phyloP scores from a whole-genome alignment of 2,329 filamentous ascomycete species.

The Dactylella cylindrospora region DNA sequence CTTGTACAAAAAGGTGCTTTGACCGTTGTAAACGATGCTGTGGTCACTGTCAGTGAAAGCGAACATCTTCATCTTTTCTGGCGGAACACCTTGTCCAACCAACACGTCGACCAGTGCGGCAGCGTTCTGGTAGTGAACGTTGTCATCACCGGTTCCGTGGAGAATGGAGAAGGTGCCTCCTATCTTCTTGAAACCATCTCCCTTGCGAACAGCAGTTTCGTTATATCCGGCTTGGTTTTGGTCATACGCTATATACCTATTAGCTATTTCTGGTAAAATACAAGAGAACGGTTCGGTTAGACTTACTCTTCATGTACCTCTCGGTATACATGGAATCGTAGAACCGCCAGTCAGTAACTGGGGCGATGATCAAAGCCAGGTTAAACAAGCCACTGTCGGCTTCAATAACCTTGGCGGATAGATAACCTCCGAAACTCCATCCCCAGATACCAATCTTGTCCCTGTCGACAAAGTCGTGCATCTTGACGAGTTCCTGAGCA shows the following conservation, averaged over 20 bases:
- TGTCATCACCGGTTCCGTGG: conserved; percentile 70
- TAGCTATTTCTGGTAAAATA: too few relatives aligned
- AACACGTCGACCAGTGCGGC: conserved; percentile 65
- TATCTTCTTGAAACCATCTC: conserved; percentile 64
- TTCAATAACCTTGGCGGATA: conserved; percentile 68
- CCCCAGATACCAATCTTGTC: conserved; percentile 67
- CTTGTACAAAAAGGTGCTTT: conserved; percentile 62
- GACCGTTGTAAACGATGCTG: conserved; percentile 62
- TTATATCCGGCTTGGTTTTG: conserved; percentile 64
- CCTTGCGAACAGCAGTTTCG: conserved; percentile 61
- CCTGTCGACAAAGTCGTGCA: conserved; percentile 59
- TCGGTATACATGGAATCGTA: conserved; percentile 73
- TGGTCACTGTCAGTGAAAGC: conserved; percentile 69
- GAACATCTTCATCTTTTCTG: conserved; percentile 64
- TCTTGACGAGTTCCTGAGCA: conserved; percentile 59
- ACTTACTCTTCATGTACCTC: conserved; percentile 67
- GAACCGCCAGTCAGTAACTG: conserved; percentile 69
- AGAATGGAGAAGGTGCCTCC: conserved; percentile 64
- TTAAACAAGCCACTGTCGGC: conserved; percentile 63
- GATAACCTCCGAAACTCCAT: conserved; percentile 69
- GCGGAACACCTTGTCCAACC: conserved; percentile 61
- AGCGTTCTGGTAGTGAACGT: conserved; percentile 70
- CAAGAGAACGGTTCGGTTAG: neutral
- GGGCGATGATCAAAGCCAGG: conserved; percentile 65
- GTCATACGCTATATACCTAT: conserved; percentile 51